A percentile compares a stretch with the other conserved stretches of the same genome.
phyloP scores from a whole-genome alignment of 2,329 filamentous ascomycete species.

The Neofusicoccum parvum region DNA sequence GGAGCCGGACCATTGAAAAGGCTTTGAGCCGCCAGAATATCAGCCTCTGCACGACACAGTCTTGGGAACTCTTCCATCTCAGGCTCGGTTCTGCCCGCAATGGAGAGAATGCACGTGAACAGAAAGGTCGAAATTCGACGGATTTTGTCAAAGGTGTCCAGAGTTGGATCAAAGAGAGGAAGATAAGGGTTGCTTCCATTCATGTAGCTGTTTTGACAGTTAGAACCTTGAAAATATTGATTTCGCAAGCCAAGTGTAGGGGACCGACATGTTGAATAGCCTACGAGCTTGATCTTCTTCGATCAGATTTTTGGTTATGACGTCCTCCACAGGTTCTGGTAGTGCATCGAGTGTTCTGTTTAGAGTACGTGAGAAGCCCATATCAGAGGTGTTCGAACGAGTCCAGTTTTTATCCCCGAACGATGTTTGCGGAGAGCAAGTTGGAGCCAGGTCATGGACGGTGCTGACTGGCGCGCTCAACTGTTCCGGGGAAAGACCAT shows the following conservation, averaged over 20 bases:
- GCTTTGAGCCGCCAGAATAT: neutral
- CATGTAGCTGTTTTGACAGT: neutral
- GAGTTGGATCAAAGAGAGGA: neutral
- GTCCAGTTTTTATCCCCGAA: too few species aligned
- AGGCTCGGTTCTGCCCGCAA: neutral
- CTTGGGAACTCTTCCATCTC: neutral
- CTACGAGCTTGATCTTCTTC: neutral
- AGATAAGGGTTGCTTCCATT: neutral
- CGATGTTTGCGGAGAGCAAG: neutral
- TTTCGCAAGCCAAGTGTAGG: neutral
- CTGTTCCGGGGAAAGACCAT: neutral
- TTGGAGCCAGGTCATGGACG: neutral
- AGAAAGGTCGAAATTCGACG: neutral
- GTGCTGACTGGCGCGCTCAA: conserved; percentile 3
- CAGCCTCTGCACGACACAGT: neutral
- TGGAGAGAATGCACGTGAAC: neutral
- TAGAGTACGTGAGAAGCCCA: neutral
- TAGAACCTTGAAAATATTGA: neutral
- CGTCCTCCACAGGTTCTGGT: neutral
- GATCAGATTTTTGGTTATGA: neutral
- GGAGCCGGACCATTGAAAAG: neutral
- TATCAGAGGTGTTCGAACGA: too few species aligned
- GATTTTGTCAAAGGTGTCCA: neutral
- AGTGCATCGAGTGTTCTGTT: neutral
- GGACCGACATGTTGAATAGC: neutral